These are phyloP conservation scores for Rubia yunnanensis DNA, from an alignment of 257 asterid species.

Conservation along the genomic window DNA sequence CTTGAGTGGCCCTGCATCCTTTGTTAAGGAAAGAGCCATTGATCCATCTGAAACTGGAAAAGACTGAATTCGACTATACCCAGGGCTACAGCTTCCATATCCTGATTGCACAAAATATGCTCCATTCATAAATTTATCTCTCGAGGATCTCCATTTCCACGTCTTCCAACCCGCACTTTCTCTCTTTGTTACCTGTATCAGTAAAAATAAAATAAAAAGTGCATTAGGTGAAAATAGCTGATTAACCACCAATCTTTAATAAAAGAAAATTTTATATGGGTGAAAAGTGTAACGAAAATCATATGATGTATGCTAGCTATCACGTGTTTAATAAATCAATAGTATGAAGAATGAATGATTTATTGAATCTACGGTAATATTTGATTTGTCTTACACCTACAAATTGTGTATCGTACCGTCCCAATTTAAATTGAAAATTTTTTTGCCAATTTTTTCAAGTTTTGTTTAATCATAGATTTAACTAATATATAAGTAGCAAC, in stretches of 20 bases:
- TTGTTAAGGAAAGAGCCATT: slow-evolving; percentile 49
- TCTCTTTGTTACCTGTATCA: slow-evolving; percentile 57
- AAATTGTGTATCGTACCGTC: too few species aligned
- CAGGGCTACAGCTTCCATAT: slow-evolving; percentile 45
- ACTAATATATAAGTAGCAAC: too few species aligned
- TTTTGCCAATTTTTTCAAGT: too few species aligned
- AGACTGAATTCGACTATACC: slow-evolving; percentile 38
- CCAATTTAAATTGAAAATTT: too few species aligned
- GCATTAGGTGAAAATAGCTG: background rate
- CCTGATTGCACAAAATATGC: slow-evolving; percentile 75
- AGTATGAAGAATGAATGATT: too few species aligned
- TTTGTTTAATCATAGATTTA: too few species aligned
- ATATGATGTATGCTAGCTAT: too few species aligned
- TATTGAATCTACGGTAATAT: too few species aligned
- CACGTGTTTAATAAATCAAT: too few species aligned
- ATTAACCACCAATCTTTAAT: background rate
- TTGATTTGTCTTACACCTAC: too few species aligned
- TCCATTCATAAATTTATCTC: slow-evolving; percentile 64
- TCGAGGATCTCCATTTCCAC: slow-evolving; percentile 82
- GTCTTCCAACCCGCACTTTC: slow-evolving; percentile 44
- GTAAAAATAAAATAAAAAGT: background rate
- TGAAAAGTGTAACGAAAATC: too few species aligned
- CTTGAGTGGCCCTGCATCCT: slow-evolving; percentile 51
- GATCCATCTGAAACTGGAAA: slow-evolving; percentile 67
- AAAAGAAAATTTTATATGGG: too few species aligned